Conservation (phyloP, 2,329 filamentous ascomycete genomes). For the Aureobasidium sp. region DNA sequence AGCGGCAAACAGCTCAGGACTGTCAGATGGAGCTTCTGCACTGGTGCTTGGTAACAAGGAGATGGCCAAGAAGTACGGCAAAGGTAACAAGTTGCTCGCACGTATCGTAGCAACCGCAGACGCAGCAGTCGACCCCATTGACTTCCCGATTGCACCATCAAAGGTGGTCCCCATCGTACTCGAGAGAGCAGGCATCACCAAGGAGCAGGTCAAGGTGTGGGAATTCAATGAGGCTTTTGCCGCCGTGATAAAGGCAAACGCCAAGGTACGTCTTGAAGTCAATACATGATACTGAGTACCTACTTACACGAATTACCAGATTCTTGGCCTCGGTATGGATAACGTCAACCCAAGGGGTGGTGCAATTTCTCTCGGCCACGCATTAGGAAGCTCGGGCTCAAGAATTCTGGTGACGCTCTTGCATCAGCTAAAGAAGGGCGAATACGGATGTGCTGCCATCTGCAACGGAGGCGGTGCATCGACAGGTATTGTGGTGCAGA, state of each 20-base stretch:
- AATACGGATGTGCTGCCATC: slow-evolving; percentile 93
- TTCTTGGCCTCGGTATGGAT: slow-evolving; percentile 70
- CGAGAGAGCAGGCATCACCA: slow-evolving; percentile 79
- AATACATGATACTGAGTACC: too few relatives aligned
- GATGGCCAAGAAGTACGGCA: slow-evolving; percentile 72
- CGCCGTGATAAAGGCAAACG: slow-evolving; percentile 88
- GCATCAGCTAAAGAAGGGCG: slow-evolving; percentile 83
- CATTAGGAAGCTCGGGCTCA: slow-evolving; percentile 86
- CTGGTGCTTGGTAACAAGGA: slow-evolving; percentile 77
- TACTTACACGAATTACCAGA: slow-evolving; percentile 41
- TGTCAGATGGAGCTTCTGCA: slow-evolving; percentile 92
- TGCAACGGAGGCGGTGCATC: slow-evolving; percentile 95
- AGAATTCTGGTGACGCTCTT: slow-evolving; percentile 84
- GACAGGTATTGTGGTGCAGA: slow-evolving; percentile 85
- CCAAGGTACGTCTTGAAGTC: slow-evolving; percentile 52
- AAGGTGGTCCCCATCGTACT: slow-evolving; percentile 89
- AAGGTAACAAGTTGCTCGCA: slow-evolving; percentile 74
- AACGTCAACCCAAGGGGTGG: slow-evolving; percentile 84
- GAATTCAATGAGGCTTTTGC: slow-evolving; percentile 99
- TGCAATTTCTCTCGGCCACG: slow-evolving; percentile 86
- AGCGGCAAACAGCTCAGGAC: slow-evolving; percentile 85
- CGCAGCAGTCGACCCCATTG: slow-evolving; percentile 81
- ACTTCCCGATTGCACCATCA: slow-evolving; percentile 88
- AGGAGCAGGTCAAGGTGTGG: slow-evolving; percentile 89
- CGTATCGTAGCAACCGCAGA: slow-evolving; percentile 80